These are phyloP conservation scores for Orbilia blumenaviensis DNA, from an alignment of 2,329 filamentous ascomycete species.

Conservation along the genomic window DNA sequence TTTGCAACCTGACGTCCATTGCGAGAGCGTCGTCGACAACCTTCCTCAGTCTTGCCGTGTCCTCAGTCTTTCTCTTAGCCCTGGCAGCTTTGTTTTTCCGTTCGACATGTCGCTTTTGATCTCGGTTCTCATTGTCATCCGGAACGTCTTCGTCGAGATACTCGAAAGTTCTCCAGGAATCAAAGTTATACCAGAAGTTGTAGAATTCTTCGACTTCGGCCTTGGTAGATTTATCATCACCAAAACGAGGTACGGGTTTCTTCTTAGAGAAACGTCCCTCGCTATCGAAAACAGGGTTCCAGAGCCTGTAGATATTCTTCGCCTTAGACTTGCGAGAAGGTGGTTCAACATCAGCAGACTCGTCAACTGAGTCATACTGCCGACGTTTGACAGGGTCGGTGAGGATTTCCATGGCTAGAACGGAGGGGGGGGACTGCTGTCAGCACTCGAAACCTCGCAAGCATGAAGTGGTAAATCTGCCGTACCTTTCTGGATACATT, in stretches of 20 bases:
- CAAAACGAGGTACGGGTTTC: conserved; percentile 87
- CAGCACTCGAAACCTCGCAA: background rate
- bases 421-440: background rate
- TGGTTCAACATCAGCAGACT: conserved; percentile 88
- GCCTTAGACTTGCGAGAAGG: conserved; percentile 93
- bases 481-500: conserved; percentile 89
- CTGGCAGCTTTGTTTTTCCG: conserved; percentile 97
- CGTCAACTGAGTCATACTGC: conserved; percentile 96
- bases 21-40: conserved; percentile 86
- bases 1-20: conserved; percentile 94
- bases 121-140: conserved; percentile 97
- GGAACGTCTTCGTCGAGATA: conserved; percentile 99
- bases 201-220: conserved; percentile 95
- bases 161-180: conserved; percentile 97
- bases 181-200: conserved; percentile 99
- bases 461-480: background rate
- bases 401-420: conserved; percentile 81
- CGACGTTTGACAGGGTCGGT: conserved; percentile 89
- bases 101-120: conserved; percentile 98
- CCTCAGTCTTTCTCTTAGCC: conserved; percentile 99
- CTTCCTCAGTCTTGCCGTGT: conserved; percentile 87
- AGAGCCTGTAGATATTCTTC: conserved; percentile 96
- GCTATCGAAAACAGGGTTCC: conserved; percentile 86
- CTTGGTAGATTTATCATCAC: conserved; percentile 82
- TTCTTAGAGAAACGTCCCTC: conserved; percentile 92